phyloP scores from a whole-genome alignment of 805 yeast species.

The Isabelozyma rhagii region DNA sequence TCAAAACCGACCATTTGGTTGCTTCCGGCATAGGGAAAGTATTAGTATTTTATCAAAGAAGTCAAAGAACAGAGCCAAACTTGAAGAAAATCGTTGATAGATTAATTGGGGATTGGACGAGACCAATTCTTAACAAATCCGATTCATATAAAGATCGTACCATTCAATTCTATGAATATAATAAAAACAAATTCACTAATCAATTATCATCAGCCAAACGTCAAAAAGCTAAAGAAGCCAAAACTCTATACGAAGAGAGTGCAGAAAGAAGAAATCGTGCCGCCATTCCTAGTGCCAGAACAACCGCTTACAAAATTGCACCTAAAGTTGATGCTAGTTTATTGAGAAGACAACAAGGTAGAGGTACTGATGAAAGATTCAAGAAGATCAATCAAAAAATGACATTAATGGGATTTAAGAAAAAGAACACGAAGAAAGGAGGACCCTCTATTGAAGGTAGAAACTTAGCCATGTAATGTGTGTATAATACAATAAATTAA shows the following conservation, averaged over 20 bases:
- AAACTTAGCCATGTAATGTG: slow-evolving; percentile 37
- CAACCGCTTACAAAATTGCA: slow-evolving; percentile 86
- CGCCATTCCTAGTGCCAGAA: slow-evolving; percentile 89
- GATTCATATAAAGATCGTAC: slow-evolving; percentile 90
- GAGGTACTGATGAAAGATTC: slow-evolving; percentile 71
- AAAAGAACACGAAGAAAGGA: slow-evolving; percentile 51
- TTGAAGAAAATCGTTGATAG: slow-evolving; percentile 87
- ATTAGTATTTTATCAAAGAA: slow-evolving; percentile 86
- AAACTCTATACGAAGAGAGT: slow-evolving; percentile 78
- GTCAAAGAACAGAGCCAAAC: slow-evolving; percentile 82
- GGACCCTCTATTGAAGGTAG: slow-evolving; percentile 83
- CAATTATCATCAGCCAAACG: slow-evolving; percentile 34
- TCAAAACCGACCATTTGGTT: slow-evolving; percentile 90
- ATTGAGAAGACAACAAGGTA: slow-evolving; percentile 41
- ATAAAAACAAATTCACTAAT: slow-evolving; percentile 50
- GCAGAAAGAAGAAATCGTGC: slow-evolving; percentile 93
- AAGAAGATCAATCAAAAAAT: slow-evolving; percentile 67
- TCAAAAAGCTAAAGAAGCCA: slow-evolving; percentile 35
- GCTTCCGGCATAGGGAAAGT: slow-evolving; percentile 95
- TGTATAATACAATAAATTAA: not conserved
- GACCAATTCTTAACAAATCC: slow-evolving; percentile 94
- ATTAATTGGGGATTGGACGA: slow-evolving; percentile 94
- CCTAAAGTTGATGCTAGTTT: slow-evolving; percentile 66
- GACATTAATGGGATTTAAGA: slow-evolving; percentile 45
- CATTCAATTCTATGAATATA: slow-evolving; percentile 67